Base-by-base conservation (phyloP, 257 asterid genomes). In the Rhazya stricta region DNA sequence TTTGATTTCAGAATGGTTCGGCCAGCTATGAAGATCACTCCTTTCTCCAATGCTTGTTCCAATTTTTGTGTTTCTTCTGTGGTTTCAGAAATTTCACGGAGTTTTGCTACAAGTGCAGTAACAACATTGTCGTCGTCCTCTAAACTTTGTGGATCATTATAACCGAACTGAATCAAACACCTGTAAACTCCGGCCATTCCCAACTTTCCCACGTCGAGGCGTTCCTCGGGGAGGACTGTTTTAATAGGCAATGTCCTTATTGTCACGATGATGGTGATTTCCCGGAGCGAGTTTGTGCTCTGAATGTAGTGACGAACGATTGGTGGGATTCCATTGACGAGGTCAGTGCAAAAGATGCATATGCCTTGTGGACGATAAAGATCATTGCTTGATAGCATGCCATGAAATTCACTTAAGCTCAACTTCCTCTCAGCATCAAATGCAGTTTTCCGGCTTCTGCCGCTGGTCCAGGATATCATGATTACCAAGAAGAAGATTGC, bases 391-490 rank as follows among this genome's bases (percentile, higher is more conserved):
- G 78, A 73, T 32, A 79, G 37, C 82, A 69, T 63, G 11, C 46
- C 23, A 41, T 53, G 41, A 13, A 79, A 45, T 74, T 79, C 82
- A 15, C 36, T 6, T 25, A 74, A 21, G 72, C 76, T 79, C 68
- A 79, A 23, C 42, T 79, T 74, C 70, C 76, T 74, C 8, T 58
- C 67, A 10, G 75, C 82, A 45, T 79, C 82, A 62, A 53, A 79
- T 18, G 76, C 75, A 48, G 71, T 53, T 54, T 79, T 79, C 16
- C 61, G 48, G 65, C 82, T 74, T 72, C 82, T 67, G 18, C 82
- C 79, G 32, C 69, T 56, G 7, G 74, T 66, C 96, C 92, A 88
- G 3, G 91, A 84, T 16, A 86, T 53, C 91, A 89, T 88, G 69
- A 85, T 51, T 0, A 78, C 75, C 77, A 88, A 51, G 84, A 84